Base-by-base conservation (phyloP, 352 stramenopile genomes). In the Phytophthora podocarpi region DNA sequence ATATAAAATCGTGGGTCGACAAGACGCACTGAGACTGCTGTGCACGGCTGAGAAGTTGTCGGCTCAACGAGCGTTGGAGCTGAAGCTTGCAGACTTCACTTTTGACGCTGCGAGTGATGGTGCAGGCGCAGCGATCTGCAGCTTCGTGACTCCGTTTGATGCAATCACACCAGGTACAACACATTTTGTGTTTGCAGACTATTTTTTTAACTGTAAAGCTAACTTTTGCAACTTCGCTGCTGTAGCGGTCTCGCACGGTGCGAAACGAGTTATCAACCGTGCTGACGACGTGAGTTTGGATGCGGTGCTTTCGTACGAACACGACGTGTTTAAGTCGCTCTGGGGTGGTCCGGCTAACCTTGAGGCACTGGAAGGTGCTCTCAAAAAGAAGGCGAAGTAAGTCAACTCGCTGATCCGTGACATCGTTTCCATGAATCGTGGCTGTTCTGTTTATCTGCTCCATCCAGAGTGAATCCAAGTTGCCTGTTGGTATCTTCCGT, bases 341-440 rank as follows among this genome's bases (percentile, higher is more conserved):
- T 94, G 85, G 85, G 85, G 82, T 15, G 85, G 85, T 7, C 81
- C 82, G n/a, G 73, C 79, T 13, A 94, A 94, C 52, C 59, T 91
- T 9, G 64, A 78, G n/a, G 85, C 85, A 1, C 65, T 94, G 4
- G 72, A 88, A 41, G 60, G 54, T 32, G 69, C 74, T 40, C 40
- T 89, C 4, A 77, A 74, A 62, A 73, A 67, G 13, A 78, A 76
- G 24, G 53, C 46, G 16, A 70, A 54, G 24, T 67, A 41, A 45
- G 34, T 5, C 42, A 48, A 13, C 15, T 8, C 39, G 7, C 11
- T 20, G 11, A 8, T 8, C 32, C 8, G 11, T 26, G 41, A 1
- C 1, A 41, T 47, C 28, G 18, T 10, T 59, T 26, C 35, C 27
- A 32, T 47, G 24, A 47, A 31, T 40, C 15, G 15, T 20, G 15